These are phyloP conservation scores for Penicillium polonicum DNA, from an alignment of 2,329 filamentous ascomycete species.

Conservation along the genomic window DNA sequence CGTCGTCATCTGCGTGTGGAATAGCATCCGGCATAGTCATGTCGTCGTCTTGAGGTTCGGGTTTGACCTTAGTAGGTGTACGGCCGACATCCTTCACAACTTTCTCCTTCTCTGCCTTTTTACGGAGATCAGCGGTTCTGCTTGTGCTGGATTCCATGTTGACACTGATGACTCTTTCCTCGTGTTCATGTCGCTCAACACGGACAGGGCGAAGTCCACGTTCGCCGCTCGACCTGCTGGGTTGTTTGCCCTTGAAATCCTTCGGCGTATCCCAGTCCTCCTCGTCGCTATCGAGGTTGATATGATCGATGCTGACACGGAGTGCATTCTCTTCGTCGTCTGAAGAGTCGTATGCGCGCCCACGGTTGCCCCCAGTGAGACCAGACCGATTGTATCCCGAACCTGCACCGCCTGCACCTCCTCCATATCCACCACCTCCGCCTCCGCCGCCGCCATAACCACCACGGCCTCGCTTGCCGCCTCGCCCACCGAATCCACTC, in stretches of 20 bases:
- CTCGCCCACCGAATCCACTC: conserved; percentile 29
- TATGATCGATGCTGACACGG: conserved; percentile 57
- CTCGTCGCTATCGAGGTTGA: conserved; percentile 57
- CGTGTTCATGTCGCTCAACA: conserved; percentile 56
- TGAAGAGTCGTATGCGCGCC: conserved; percentile 32
- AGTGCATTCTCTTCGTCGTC: conserved; percentile 49
- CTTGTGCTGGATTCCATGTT: conserved; percentile 54
- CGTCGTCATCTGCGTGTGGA: conserved; percentile 35
- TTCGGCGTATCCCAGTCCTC: conserved; percentile 33
- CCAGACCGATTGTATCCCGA: conserved; percentile 30
- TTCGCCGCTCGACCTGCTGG: conserved; percentile 24
- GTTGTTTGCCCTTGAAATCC: conserved; percentile 36
- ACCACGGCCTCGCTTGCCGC: conserved; percentile 23
- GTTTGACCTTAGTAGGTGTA: conserved; percentile 45
- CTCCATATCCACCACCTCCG: conserved; percentile 31
- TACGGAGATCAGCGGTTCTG: conserved; percentile 44
- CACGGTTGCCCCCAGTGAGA: conserved; percentile 25
- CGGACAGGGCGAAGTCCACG: conserved; percentile 52
- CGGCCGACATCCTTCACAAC: conserved; percentile 33
- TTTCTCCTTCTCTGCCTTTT: conserved; percentile 35
- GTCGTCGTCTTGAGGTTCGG: conserved; percentile 54
- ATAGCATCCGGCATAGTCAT: conserved; percentile 36
- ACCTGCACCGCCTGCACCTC: conserved; percentile 27
- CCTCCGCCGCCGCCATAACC: conserved; percentile 20
- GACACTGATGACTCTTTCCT: conserved; percentile 54